phyloP scores from a whole-genome alignment of 305 asterid genomes.

The Solanum hybrid region DNA sequence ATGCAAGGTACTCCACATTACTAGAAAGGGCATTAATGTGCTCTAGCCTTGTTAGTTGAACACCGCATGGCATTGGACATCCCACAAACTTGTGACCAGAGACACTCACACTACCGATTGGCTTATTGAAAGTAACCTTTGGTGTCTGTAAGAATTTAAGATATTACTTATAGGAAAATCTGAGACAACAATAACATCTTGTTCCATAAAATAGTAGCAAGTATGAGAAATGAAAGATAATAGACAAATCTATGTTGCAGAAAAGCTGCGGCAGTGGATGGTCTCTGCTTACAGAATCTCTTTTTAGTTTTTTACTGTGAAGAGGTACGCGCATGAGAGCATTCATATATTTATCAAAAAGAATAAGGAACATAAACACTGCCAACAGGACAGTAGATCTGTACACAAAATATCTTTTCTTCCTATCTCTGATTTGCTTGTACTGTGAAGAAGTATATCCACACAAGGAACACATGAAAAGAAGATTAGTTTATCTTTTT shows the following conservation, averaged over 20 bases:
- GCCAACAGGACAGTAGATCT: not conserved
- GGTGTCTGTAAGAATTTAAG: constrained; percentile 54
- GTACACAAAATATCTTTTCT: not conserved
- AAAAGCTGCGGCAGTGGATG: not conserved
- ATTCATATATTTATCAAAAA: not conserved
- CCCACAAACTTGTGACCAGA: constrained; percentile 95
- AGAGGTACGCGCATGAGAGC: not conserved
- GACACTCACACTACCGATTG: constrained; percentile 88
- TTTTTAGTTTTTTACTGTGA: not conserved
- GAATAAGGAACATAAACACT: not conserved
- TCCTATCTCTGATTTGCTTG: not conserved
- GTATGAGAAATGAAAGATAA: not conserved
- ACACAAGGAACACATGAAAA: not conserved
- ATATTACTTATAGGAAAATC: not conserved
- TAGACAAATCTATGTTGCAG: not conserved
- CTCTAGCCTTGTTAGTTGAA: constrained; percentile 55
- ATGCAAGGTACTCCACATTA: constrained; percentile 84
- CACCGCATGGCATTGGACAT: constrained; percentile 95
- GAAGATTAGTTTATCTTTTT: not conserved
- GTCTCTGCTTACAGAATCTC: not conserved
- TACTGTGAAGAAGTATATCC: not conserved
- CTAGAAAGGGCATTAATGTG: constrained; percentile 66
- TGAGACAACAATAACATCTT: not conserved
- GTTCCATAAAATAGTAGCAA: not conserved
- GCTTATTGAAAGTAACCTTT: constrained; percentile 75